A percentile compares a stretch with the other conserved stretches of the same genome.
Evolutionary conservation across 352 stramenopile species (phyloP).

Genomic region (Aphanomyces invadans): DNA sequence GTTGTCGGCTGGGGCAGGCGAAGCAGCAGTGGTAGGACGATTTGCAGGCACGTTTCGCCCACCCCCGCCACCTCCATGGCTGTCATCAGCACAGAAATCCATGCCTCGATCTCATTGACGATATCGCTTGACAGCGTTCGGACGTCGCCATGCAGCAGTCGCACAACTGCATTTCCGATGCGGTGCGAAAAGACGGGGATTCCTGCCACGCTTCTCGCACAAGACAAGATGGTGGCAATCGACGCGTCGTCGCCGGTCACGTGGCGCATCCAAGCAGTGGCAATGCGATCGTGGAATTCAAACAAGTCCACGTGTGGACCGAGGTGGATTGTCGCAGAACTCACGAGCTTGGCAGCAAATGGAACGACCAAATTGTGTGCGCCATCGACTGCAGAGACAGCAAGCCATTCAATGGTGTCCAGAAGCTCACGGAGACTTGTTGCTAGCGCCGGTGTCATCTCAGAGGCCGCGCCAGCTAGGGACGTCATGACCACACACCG

Average conservation of each 20-base stretch:
- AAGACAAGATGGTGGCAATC: background rate
- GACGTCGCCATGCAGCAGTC: background rate
- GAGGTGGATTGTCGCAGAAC: background rate
- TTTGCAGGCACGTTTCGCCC: background rate
- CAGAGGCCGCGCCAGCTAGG: background rate
- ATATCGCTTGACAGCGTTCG: background rate
- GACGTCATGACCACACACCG: background rate
- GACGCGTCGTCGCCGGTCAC: background rate
- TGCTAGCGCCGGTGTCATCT: background rate
- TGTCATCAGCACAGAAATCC: background rate
- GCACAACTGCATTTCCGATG: background rate
- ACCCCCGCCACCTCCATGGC: background rate
- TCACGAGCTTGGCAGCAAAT: background rate
- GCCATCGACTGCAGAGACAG: too few species aligned
- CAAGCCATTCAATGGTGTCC: background rate
- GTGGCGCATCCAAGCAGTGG: background rate
- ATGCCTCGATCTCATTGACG: slow-evolving; percentile 9
- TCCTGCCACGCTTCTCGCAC: background rate
- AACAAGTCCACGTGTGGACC: background rate
- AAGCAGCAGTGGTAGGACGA: slow-evolving; percentile 15
- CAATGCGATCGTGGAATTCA: background rate
- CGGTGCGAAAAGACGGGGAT: background rate
- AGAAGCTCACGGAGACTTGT: background rate
- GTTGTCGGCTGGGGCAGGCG: background rate
- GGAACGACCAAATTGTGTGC: background rate